phyloP scores from a whole-genome alignment of 441 rosid species.

The Populus hybrid region DNA sequence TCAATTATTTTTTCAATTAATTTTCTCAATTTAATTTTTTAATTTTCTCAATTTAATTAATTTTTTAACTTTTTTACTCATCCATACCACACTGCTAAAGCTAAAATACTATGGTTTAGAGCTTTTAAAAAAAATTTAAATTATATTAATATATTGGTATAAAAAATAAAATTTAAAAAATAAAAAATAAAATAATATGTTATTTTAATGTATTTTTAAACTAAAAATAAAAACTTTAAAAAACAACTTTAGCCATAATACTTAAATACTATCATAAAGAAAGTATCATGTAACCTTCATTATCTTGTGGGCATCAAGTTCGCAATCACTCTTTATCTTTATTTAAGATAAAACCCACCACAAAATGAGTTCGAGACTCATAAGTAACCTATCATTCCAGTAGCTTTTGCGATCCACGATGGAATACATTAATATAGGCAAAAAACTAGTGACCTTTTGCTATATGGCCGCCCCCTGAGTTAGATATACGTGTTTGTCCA shows the following conservation, averaged over 20 bases:
- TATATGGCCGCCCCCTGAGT: neutral
- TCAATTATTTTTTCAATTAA: too few species aligned
- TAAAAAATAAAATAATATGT: too few species aligned
- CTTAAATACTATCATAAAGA: constrained; percentile 8
- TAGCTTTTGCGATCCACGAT: neutral
- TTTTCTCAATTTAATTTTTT: too few species aligned
- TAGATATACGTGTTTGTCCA: neutral
- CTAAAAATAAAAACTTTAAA: too few species aligned
- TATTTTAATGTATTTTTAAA: too few species aligned
- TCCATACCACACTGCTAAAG: too few species aligned
- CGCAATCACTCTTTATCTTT: neutral
- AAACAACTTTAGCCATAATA: neutral
- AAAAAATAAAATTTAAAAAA: too few species aligned
- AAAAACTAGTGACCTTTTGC: neutral
- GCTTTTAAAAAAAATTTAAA: neutral
- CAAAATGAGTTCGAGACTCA: neutral
- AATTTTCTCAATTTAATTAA: too few species aligned
- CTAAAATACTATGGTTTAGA: neutral
- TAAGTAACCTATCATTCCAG: neutral
- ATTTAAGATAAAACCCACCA: neutral
- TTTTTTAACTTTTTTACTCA: too few species aligned
- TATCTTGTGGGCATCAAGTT: neutral
- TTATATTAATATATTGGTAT: too few species aligned
- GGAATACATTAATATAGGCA: too few species aligned
- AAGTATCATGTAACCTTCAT: constrained; percentile 25